Conservation (phyloP, 2,329 filamentous ascomycete species). For the Purpureocillium takamizusanense region DNA sequence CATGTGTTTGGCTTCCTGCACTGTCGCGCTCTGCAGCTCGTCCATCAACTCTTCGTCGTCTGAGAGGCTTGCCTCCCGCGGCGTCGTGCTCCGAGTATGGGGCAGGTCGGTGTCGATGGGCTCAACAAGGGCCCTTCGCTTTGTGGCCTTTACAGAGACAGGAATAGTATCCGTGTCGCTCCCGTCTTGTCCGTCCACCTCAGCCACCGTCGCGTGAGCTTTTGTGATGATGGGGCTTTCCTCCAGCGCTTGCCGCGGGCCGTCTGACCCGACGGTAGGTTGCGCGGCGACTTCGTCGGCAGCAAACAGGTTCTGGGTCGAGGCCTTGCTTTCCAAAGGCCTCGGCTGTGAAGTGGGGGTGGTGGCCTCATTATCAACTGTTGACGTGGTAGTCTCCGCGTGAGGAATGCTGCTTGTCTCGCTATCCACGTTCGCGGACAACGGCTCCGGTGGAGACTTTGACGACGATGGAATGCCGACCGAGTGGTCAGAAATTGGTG, state of each 20-base stretch:
- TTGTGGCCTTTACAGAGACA: conserved; percentile 18
- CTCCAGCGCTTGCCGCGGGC: background rate
- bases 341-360: conserved; percentile 13
- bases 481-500: conserved; percentile 12
- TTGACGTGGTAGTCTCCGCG: conserved; percentile 6
- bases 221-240: conserved; percentile 1
- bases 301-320: conserved; percentile 17
- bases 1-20: conserved; percentile 77
- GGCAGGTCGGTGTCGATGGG: conserved; percentile 46
- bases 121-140: conserved; percentile 32
- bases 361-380: conserved; percentile 5
- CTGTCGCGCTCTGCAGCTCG: conserved; percentile 70
- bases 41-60: conserved; percentile 82
- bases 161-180: conserved; percentile 16
- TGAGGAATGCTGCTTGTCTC: conserved; percentile 11
- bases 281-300: conserved; percentile 10
- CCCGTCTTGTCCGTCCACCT: conserved; percentile 5
- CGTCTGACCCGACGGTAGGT: conserved; percentile 5
- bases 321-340: conserved; percentile 6
- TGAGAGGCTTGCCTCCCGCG: conserved; percentile 38
- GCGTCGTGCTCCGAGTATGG: conserved; percentile 11
- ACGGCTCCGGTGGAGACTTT: conserved; percentile 4
- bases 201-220: background rate
- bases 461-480: conserved; percentile 9
- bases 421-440: conserved; percentile 6